These are phyloP conservation scores for Camellia oleifera DNA, from an alignment of 179 eudicot genomes.

Conservation along the genomic window DNA sequence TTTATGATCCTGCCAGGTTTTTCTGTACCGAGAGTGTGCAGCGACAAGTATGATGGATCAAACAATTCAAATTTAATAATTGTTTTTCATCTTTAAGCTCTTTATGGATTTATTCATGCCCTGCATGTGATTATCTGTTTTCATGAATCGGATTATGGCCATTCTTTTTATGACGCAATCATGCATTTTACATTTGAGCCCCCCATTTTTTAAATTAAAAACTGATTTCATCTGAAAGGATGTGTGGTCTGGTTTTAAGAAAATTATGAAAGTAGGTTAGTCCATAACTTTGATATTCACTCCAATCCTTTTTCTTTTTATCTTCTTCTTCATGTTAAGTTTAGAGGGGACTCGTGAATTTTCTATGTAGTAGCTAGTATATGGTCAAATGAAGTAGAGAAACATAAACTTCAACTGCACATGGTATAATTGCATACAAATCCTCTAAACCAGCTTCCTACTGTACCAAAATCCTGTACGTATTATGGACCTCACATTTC, in stretches of 20 bases:
- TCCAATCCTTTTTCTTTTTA: background rate
- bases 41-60: constrained; percentile 98
- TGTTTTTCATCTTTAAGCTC: background rate
- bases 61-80: constrained; percentile 27
- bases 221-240: background rate
- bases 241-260: background rate
- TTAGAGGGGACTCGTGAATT: background rate
- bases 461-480: too few species aligned
- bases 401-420: background rate
- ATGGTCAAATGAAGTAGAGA: background rate
- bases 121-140: background rate
- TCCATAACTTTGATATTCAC: background rate
- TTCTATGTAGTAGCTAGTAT: background rate
- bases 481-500: background rate
- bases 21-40: constrained; percentile 99
- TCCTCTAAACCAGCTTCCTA: background rate
- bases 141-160: background rate
- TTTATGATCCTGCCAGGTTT: constrained; percentile 93
- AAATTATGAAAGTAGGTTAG: background rate
- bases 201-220: background rate
- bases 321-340: background rate
- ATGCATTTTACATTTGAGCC: background rate
- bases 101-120: background rate
- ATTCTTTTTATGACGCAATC: background rate
- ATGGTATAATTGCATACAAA: background rate